Conservation (phyloP, 2,329 filamentous ascomycete genomes). For the Cercospora canescens region DNA sequence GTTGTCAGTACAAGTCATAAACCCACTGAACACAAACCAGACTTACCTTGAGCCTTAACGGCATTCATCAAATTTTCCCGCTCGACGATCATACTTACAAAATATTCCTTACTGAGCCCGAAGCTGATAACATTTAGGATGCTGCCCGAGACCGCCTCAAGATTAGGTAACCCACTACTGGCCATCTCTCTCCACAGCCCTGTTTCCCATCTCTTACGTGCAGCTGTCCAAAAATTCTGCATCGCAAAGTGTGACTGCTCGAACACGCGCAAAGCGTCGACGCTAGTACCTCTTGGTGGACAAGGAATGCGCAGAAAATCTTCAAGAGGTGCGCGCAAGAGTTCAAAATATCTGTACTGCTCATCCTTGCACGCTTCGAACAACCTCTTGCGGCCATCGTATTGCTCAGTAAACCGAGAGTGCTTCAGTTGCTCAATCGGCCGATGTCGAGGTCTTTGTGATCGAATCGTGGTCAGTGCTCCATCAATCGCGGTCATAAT, state of each 20-base stretch:
- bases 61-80: background rate
- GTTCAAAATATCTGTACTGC: background rate
- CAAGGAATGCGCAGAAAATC: background rate
- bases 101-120: background rate
- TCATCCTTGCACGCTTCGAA: background rate
- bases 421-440: background rate
- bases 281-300: background rate
- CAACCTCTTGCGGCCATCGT: background rate
- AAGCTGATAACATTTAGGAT: background rate
- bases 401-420: background rate
- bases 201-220: background rate
- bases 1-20: background rate
- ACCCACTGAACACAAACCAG: background rate
- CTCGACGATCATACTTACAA: background rate
- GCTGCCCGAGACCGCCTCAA: background rate
- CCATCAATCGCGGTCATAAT: conserved; percentile 4
- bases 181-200: too few species aligned
- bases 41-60: background rate
- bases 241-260: background rate
- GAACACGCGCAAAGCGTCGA: background rate
- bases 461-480: background rate
- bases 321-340: background rate
- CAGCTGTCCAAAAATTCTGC: background rate
- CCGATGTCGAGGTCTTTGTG: background rate
- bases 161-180: background rate